A percentile compares a stretch with the other conserved stretches of the same genome.
phyloP scores from a whole-genome alignment of 2,329 filamentous ascomycete genomes.

The Podosphaera xanthii region DNA sequence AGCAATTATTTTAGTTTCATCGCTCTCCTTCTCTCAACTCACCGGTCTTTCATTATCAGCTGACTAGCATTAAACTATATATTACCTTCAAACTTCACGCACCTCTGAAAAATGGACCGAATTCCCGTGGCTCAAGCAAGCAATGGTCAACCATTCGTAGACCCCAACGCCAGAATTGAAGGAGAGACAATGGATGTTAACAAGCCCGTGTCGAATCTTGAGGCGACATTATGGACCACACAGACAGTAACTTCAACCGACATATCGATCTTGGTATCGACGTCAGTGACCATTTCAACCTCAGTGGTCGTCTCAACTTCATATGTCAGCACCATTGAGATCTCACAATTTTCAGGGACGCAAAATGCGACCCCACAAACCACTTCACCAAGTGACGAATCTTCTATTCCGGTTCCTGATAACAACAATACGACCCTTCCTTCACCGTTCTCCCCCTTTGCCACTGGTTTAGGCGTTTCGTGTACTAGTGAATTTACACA shows the following conservation, averaged over 20 bases:
- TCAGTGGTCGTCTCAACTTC: neutral
- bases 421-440: neutral
- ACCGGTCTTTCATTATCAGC: too few species aligned
- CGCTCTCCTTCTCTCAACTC: too few species aligned
- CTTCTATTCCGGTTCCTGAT: neutral
- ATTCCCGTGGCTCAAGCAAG: neutral
- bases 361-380: neutral
- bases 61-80: too few species aligned
- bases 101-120: neutral
- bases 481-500: too few species aligned
- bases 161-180: neutral
- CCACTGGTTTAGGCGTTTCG: too few species aligned
- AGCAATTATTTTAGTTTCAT: too few species aligned
- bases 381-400: neutral
- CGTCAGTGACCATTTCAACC: neutral
- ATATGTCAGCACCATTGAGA: neutral
- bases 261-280: neutral
- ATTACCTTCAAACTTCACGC: too few species aligned
- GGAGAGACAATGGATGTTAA: neutral
- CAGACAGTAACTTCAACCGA: neutral
- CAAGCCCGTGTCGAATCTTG: neutral
- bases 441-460: neutral
- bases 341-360: neutral
- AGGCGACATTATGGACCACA: neutral
- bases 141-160: neutral